phyloP scores from a whole-genome alignment of 208 protist genomes.

The Porcisia deanei region DNA sequence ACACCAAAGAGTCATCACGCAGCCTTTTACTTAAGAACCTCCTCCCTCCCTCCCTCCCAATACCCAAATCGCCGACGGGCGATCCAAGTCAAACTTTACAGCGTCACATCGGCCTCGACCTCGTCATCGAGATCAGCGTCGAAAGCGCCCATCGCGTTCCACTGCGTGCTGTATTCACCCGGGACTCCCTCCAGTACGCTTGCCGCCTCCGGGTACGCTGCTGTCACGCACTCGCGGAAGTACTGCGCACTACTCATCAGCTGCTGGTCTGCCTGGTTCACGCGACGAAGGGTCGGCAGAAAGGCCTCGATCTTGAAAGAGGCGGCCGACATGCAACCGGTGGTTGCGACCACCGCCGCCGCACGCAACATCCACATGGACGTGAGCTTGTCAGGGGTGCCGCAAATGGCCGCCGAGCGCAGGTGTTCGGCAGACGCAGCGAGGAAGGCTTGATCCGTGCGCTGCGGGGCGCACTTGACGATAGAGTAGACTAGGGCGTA shows the following conservation, averaged over 20 bases:
- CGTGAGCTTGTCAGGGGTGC: conserved; percentile 69
- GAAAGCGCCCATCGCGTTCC: conserved; percentile 65
- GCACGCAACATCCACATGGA: conserved; percentile 85
- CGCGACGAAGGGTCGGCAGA: conserved; percentile 63
- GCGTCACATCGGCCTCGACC: conserved; percentile 68
- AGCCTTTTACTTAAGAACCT: too few species aligned
- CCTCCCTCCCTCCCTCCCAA: too few species aligned
- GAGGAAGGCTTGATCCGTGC: conserved; percentile 68
- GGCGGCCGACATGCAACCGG: conserved; percentile 38
- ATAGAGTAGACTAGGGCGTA: conserved; percentile 81
- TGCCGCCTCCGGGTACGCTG: conserved; percentile 43
- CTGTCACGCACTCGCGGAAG: conserved; percentile 67
- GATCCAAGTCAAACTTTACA: conserved; percentile 32
- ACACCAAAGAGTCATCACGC: too few species aligned
- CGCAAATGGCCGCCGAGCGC: conserved; percentile 51
- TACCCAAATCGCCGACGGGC: too few species aligned
- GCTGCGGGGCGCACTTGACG: conserved; percentile 49
- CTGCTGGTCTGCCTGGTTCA: conserved; percentile 63
- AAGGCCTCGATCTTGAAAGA: conserved; percentile 64
- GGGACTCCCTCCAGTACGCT: conserved; percentile 41
- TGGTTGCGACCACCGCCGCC: conserved; percentile 71
- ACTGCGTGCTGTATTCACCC: conserved; percentile 66
- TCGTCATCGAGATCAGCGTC: conserved; percentile 92
- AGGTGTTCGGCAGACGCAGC: conserved; percentile 60
- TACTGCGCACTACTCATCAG: conserved; percentile 85